These are phyloP conservation scores for Vitis amurensis DNA, from an alignment of 164 flowering plant species.

Conservation along the genomic window DNA sequence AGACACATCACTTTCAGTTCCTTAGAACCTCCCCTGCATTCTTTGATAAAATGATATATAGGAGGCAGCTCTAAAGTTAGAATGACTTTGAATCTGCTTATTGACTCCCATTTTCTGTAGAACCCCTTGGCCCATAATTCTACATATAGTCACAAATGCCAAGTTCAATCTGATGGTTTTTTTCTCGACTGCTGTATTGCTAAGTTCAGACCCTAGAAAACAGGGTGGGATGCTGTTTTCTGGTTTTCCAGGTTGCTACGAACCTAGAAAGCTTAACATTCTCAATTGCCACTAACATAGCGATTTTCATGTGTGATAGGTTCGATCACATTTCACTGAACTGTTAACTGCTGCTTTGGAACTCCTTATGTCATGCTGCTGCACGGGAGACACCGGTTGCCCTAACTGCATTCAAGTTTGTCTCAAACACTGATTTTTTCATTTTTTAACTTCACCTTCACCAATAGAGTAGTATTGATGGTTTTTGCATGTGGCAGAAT, in stretches of 20 bases:
- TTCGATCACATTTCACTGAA: conserved; percentile 69
- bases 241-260: too few species aligned
- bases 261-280: too few species aligned
- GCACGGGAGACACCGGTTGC: conserved; percentile 69
- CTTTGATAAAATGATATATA: too few species aligned
- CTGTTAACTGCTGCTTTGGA: conserved; percentile 74
- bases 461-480: neutral
- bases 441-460: neutral
- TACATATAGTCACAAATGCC: neutral
- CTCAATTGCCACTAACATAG: neutral
- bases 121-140: neutral
- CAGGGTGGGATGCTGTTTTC: too few species aligned
- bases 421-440: conserved; percentile 2
- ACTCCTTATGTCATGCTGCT: conserved; percentile 65
- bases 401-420: conserved; percentile 86
- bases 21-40: too few species aligned
- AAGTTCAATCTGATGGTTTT: neutral
- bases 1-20: neutral
- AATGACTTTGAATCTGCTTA: neutral
- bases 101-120: neutral
- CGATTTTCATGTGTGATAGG: conserved; percentile 31
- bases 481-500: conserved; percentile 43
- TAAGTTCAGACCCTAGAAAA: too few species aligned
- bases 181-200: too few species aligned
- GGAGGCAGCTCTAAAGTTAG: too few species aligned